Evolutionary conservation across 2,329 filamentous ascomycete species (phyloP), one percentile per base, ranked within the genome.

Genomic region (Fusarium tricinctum): DNA sequence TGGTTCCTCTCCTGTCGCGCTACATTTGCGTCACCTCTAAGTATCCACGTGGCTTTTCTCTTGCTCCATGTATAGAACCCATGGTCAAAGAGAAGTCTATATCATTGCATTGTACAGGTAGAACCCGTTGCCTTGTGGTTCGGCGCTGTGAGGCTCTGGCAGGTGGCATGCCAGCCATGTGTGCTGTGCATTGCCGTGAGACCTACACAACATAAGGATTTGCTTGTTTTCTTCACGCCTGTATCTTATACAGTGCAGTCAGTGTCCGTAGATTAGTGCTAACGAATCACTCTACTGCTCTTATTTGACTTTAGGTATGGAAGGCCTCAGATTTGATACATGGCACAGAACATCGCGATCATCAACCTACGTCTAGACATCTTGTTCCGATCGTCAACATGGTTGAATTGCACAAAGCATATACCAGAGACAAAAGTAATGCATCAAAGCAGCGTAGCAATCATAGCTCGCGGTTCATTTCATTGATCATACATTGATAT

Each of bases 401-500:
- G 9, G 4, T 30, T 30, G 28, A 30, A 10, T 30, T 12, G 9
- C 23, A 22, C 6, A 23, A 8, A n/a, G 22, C 30, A 22, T 12
- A 26, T 26, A 9, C 15, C 17, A 40, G 19, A 33, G n/a, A 26
- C 20, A 39, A 22, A 17, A n/a, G n/a, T 46, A 14, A 17, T 52
- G 35, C 13, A 39, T 43, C 38, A 49, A 43, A 53, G 45, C 13
- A 46, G 28, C 38, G 35, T 42, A 42, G 42, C 46, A 47, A 57
- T 49, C 43, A 45, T 28, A 57, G 33, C 43, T 42, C 40, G 28
- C 22, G 38, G 22, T 66, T 42, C 22, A 39, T 43, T 46, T 63
- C 58, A 63, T 63, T 50, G 50, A 50, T 58, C n/a, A 50, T 67
- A 54, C 38, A 54, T 51, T 56, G 47, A 39, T 67, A 67, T 67